A percentile compares a stretch with the other conserved stretches of the same genome.
phyloP scores from a whole-genome alignment of 495 filamentous ascomycete species.

The Hypoxylon trugodes region DNA sequence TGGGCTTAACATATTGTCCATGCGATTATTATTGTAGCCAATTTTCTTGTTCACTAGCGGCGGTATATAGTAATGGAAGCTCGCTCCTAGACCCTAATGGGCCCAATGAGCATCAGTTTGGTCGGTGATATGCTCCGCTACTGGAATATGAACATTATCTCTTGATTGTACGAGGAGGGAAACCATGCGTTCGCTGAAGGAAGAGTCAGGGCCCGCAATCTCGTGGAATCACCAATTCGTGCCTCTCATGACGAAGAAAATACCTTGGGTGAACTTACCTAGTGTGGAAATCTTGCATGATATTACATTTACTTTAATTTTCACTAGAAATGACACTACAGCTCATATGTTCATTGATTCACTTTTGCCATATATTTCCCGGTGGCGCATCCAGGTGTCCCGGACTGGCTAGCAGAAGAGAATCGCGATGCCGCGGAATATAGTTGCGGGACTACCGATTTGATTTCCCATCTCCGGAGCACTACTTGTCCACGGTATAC shows the following conservation, averaged over 20 bases:
- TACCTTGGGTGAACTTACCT: constrained; percentile 11
- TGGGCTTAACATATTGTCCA: constrained; percentile 9
- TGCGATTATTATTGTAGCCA: not conserved
- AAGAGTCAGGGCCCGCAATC: constrained; percentile 26
- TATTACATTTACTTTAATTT: constrained; percentile 64
- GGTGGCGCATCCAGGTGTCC: constrained; percentile 56
- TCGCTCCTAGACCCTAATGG: constrained; percentile 53
- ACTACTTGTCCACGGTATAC: constrained; percentile 58
- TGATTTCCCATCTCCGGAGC: constrained; percentile 53
- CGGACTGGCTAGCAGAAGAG: constrained; percentile 48
- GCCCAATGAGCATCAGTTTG: constrained; percentile 62
- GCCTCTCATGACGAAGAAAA: constrained; percentile 39
- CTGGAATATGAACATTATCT: constrained; percentile 52
- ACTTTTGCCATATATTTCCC: constrained; percentile 59
- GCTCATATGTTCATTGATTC: constrained; percentile 59
- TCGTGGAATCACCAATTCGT: constrained; percentile 12
- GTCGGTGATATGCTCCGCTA: constrained; percentile 57
- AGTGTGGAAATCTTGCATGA: constrained; percentile 53
- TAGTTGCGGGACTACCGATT: constrained; percentile 51
- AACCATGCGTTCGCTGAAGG: constrained; percentile 21
- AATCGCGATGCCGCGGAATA: constrained; percentile 35
- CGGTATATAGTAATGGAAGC: constrained; percentile 56
- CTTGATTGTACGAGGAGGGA: constrained; percentile 48
- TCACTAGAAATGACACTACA: constrained; percentile 65
- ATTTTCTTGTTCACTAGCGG: not conserved